phyloP scores from a whole-genome alignment of 805 yeast species.

The Schwanniomyces occidentalis region DNA sequence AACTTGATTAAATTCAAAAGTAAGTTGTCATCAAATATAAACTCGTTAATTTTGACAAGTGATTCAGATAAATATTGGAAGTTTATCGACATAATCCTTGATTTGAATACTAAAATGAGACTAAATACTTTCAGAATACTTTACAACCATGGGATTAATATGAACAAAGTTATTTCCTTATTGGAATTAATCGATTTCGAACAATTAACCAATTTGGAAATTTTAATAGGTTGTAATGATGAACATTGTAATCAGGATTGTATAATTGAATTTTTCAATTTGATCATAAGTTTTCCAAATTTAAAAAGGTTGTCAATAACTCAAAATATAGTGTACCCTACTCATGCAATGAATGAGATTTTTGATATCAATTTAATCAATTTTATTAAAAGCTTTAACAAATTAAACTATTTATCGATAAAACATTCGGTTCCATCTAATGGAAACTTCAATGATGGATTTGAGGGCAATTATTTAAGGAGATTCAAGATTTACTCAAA shows the following conservation, averaged over 20 bases:
- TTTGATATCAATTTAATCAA: conserved; percentile 50
- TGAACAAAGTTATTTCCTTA: conserved; percentile 9
- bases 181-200: conserved; percentile 12
- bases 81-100: conserved; percentile 9
- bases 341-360: conserved; percentile 33
- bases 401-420: conserved; percentile 47
- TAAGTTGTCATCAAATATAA: conserved; percentile 6
- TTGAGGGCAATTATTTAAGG: conserved; percentile 71
- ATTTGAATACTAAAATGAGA: conserved; percentile 4
- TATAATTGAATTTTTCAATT: conserved; percentile 39
- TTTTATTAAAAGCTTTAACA: conserved; percentile 18
- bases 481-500: conserved; percentile 52
- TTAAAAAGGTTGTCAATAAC: conserved; percentile 38
- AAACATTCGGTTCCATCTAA: conserved; percentile 59
- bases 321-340: conserved; percentile 28
- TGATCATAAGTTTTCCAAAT: conserved; percentile 34
- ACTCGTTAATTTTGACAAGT: conserved; percentile 17
- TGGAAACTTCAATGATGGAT: conserved; percentile 61
- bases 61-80: conserved; percentile 15
- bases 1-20: not conserved
- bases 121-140: conserved; percentile 25
- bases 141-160: conserved; percentile 16
- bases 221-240: conserved; percentile 54
- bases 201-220: conserved; percentile 41
- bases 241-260: conserved; percentile 44